These are phyloP conservation scores for Tephrocybe rancida DNA, from an alignment of 768 basidiomycete species.

Conservation along the genomic window DNA sequence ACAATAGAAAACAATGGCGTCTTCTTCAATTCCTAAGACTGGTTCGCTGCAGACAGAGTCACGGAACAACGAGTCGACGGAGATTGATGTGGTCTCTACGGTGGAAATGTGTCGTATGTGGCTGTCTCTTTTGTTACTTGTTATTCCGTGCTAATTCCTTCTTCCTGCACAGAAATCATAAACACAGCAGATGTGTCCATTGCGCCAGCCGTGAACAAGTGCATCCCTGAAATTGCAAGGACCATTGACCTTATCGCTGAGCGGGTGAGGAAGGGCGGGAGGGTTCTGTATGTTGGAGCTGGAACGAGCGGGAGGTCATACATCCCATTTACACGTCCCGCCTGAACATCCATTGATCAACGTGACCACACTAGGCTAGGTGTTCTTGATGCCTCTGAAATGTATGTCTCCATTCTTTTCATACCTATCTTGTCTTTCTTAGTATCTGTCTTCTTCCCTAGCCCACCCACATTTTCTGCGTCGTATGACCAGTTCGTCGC, in stretches of 20 bases:
- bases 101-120: constrained; percentile 31
- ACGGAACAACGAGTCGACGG: constrained; percentile 22
- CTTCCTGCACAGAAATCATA: constrained; percentile 25
- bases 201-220: constrained; percentile 27
- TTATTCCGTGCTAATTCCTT: not conserved
- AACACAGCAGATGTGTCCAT: constrained; percentile 30
- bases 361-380: constrained; percentile 24
- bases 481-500: constrained; percentile 25
- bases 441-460: constrained; percentile 4
- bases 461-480: constrained; percentile 29
- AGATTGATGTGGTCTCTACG: constrained; percentile 32
- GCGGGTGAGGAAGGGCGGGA: constrained; percentile 27
- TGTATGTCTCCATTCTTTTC: constrained; percentile 15
- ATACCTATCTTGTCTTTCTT: not conserved
- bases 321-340: not conserved
- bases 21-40: constrained; percentile 5
- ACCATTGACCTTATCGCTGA: constrained; percentile 31
- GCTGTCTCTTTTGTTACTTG: not conserved
- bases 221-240: constrained; percentile 28
- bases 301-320: constrained; percentile 36
- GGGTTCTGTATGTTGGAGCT: constrained; percentile 36
- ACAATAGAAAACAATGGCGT: not conserved
- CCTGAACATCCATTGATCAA: not conserved
- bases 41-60: constrained; percentile 30
- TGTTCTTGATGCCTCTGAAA: constrained; percentile 32